These are phyloP conservation scores for Microglena sp. DNA, from an alignment of 139 green algal genomes.

Conservation along the genomic window DNA sequence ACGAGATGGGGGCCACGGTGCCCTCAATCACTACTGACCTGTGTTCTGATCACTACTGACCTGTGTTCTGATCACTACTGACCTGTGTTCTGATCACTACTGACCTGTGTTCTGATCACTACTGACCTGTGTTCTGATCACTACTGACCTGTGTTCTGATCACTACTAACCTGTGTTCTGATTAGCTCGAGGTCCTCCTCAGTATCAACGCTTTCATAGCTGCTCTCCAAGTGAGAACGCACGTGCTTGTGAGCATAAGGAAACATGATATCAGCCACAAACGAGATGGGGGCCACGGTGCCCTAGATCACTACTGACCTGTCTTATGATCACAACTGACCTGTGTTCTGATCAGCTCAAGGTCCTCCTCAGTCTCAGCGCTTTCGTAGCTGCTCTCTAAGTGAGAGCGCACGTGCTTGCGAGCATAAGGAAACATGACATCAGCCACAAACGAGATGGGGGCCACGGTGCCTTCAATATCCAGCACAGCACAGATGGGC, in stretches of 20 bases:
- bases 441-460: conserved; percentile 85
- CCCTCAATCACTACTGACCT: too few species aligned
- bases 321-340: conserved; percentile 14
- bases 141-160: too few species aligned
- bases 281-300: conserved; percentile 83
- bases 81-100: too few species aligned
- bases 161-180: conserved; percentile 48
- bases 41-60: too few species aligned
- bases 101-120: too few species aligned
- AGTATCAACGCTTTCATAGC: conserved; percentile 48
- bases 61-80: too few species aligned
- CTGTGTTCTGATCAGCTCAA: conserved; percentile 56
- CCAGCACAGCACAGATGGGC: conserved; percentile 68
- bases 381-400: conserved; percentile 53
- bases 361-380: conserved; percentile 52
- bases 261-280: conserved; percentile 77
- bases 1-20: conserved; percentile 85
- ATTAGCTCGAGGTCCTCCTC: conserved; percentile 59
- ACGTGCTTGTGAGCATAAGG: conserved; percentile 61
- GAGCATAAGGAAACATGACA: conserved; percentile 79
- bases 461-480: conserved; percentile 93
- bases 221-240: conserved; percentile 42
- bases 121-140: too few species aligned
- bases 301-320: conserved; percentile 92
- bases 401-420: conserved; percentile 35